Conservation (phyloP, 2,329 filamentous ascomycete genomes). For the Fusarium buharicum region DNA sequence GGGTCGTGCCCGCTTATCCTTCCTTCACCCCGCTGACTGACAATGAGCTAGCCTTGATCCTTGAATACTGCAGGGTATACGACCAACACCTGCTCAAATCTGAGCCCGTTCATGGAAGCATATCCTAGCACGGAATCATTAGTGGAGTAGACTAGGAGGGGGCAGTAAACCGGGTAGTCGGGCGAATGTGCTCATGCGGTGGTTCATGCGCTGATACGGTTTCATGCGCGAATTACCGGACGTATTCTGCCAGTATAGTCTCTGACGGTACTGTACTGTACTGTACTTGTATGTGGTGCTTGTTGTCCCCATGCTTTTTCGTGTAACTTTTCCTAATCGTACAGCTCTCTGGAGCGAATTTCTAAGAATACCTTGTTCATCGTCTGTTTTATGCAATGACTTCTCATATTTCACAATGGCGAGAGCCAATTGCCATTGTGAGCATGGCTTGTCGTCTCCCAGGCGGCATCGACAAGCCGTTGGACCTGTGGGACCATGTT, state of each 20-base stretch:
- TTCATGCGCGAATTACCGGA: conserved; percentile 10
- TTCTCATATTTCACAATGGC: conserved; percentile 38
- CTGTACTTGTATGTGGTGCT: conserved; percentile 6
- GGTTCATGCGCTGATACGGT: conserved; percentile 3
- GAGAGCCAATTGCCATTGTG: conserved; percentile 41
- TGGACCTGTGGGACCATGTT: conserved; percentile 42
- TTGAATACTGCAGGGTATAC: too few species aligned
- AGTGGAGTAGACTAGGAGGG: conserved; percentile 6
- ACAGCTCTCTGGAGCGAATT: conserved; percentile 7
- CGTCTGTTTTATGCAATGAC: conserved; percentile 25
- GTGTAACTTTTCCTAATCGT: conserved; percentile 5
- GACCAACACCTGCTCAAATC: too few species aligned
- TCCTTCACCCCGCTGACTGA: too few species aligned
- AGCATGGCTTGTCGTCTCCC: conserved; percentile 43
- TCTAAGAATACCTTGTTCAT: conserved; percentile 6
- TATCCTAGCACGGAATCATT: not conserved
- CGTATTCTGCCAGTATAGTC: not conserved
- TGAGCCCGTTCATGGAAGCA: conserved; percentile 14
- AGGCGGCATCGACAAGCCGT: conserved; percentile 40
- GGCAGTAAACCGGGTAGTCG: conserved; percentile 2
- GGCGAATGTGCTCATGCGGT: conserved; percentile 6
- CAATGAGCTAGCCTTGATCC: too few species aligned
- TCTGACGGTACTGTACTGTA: conserved; percentile 2
- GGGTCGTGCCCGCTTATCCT: too few species aligned
- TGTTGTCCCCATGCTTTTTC: conserved; percentile 5